phyloP scores from a whole-genome alignment of 345 rosid species.

The thale cress (Arabidopsis thaliana) region DNA sequence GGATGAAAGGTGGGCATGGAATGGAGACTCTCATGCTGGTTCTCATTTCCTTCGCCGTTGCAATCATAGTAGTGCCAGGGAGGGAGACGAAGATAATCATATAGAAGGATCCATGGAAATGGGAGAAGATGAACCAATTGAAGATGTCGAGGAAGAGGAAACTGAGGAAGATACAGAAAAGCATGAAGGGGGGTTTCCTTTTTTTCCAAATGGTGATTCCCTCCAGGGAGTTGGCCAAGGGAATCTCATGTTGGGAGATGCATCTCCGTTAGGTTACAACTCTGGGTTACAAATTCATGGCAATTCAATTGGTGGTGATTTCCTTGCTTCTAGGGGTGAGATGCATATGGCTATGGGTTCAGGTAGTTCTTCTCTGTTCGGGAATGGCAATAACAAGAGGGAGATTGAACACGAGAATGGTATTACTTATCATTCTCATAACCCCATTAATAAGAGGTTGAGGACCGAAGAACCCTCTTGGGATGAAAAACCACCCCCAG shows the following conservation, averaged over 20 bases:
- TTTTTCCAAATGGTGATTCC: conserved; percentile 52
- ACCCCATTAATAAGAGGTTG: conserved; percentile 67
- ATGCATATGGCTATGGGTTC: conserved; percentile 64
- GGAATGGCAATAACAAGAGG: conserved; percentile 69
- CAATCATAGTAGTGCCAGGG: conserved; percentile 38
- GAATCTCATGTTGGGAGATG: conserved; percentile 67
- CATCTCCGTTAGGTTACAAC: conserved; percentile 55
- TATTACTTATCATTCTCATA: conserved; percentile 53
- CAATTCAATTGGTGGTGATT: conserved; percentile 59
- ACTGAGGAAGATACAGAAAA: conserved; percentile 51
- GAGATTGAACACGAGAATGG: conserved; percentile 60
- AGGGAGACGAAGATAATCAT: conserved; percentile 37
- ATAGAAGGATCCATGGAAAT: conserved; percentile 48
- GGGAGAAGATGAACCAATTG: conserved; percentile 48
- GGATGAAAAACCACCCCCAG: conserved; percentile 56
- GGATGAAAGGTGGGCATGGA: conserved; percentile 52
- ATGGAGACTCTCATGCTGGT: conserved; percentile 46
- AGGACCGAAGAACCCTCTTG: conserved; percentile 62
- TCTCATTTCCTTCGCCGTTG: conserved; percentile 59
- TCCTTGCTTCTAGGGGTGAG: conserved; percentile 63
- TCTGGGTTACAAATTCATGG: conserved; percentile 60
- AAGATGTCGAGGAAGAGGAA: conserved; percentile 42
- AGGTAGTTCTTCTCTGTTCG: conserved; percentile 58
- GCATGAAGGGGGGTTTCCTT: conserved; percentile 51
- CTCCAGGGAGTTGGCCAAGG: conserved; percentile 57